phyloP scores from a whole-genome alignment of 2,329 filamentous ascomycete genomes.

The Diplodia intermedia region DNA sequence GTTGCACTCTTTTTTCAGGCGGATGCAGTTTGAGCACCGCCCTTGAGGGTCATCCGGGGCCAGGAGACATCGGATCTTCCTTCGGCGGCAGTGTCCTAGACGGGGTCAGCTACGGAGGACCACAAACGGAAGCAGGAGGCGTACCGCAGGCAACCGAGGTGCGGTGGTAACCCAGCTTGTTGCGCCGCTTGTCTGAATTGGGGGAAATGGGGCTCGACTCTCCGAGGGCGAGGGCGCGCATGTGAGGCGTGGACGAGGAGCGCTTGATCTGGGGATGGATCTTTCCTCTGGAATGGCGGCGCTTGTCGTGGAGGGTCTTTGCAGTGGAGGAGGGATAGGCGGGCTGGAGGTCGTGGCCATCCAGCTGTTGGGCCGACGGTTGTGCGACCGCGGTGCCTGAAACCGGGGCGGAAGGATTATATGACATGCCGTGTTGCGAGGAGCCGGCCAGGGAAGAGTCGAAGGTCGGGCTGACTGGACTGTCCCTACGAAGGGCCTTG shows the following conservation, averaged over 20 bases:
- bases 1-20: constrained; percentile 91
- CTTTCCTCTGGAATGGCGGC: constrained; percentile 50
- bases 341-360: constrained; percentile 24
- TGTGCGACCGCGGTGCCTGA: constrained; percentile 40
- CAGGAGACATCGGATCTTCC: constrained; percentile 91
- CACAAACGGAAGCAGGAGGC: constrained; percentile 49
- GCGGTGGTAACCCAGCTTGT: constrained; percentile 94
- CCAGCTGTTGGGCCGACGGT: constrained; percentile 22
- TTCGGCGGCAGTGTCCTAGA: constrained; percentile 84
- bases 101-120: constrained; percentile 28
- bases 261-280: constrained; percentile 50
- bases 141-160: constrained; percentile 95
- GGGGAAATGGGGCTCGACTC: constrained; percentile 54
- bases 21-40: constrained; percentile 90
- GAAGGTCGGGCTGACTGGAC: constrained; percentile 35
- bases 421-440: constrained; percentile 46
- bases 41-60: constrained; percentile 74
- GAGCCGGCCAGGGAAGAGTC: constrained; percentile 36
- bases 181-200: constrained; percentile 73
- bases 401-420: constrained; percentile 41
- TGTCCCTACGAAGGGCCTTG: constrained; percentile 47
- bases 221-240: constrained; percentile 50
- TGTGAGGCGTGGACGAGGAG: constrained; percentile 56
- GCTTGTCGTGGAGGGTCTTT: constrained; percentile 46
- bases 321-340: constrained; percentile 33